Conservation (phyloP, 164 flowering plant species). For the Platanus orientalis region DNA sequence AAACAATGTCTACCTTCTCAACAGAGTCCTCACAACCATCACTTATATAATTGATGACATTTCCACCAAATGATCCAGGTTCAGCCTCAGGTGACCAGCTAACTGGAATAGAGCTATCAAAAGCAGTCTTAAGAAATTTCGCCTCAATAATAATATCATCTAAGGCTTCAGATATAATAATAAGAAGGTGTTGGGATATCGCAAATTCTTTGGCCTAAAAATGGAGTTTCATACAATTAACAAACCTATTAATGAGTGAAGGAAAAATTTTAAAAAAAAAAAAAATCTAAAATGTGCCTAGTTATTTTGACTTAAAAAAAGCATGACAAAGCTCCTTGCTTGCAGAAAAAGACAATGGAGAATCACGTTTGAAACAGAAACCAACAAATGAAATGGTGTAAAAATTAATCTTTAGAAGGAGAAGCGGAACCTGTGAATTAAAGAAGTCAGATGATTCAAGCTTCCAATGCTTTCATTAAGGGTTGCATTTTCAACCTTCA, state of each 20-base stretch:
- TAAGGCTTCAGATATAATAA: constrained; percentile 22
- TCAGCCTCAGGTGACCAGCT: constrained; percentile 79
- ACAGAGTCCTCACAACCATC: constrained; percentile 20
- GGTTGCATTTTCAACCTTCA: constrained; percentile 86
- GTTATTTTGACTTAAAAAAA: not conserved
- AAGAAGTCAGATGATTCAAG: constrained; percentile 68
- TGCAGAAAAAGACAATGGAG: not conserved
- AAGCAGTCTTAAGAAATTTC: constrained; percentile 72
- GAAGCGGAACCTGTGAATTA: constrained; percentile 66
- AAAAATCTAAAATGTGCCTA: not conserved
- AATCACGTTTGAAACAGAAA: too few species aligned
- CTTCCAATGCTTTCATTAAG: constrained; percentile 80
- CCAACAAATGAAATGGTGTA: not conserved
- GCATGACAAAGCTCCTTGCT: not conserved
- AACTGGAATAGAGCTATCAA: constrained; percentile 79
- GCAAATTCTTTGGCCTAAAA: constrained; percentile 53
- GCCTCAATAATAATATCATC: constrained; percentile 65
- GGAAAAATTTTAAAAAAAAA: not conserved
- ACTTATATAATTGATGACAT: constrained; percentile 5
- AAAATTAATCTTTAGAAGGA: constrained; percentile 61
- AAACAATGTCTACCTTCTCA: constrained; percentile 60
- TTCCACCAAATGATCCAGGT: constrained; percentile 19
- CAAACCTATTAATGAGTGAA: not conserved
- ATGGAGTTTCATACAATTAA: not conserved
- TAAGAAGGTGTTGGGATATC: constrained; percentile 18